A percentile compares a stretch with the other conserved stretches of the same genome.
Evolutionary conservation across 2,329 filamentous ascomycete species (phyloP).

Genomic region (Cadophora sp.): DNA sequence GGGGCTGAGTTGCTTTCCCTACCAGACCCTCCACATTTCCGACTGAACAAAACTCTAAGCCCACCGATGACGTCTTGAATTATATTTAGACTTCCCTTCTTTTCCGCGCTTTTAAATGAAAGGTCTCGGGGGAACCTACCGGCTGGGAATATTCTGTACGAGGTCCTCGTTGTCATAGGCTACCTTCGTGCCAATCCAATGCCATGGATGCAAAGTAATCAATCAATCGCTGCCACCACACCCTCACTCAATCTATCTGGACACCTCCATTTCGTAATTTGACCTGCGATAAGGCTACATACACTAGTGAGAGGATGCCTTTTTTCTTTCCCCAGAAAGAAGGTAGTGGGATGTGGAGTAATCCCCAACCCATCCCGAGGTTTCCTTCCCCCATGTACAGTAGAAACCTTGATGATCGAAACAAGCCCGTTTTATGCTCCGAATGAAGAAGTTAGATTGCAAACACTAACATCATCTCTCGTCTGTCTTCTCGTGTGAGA

Average conservation of each 20-base stretch:
- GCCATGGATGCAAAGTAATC: neutral
- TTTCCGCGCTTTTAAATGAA: neutral
- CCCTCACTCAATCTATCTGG: neutral
- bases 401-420: no score
- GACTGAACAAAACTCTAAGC: neutral
- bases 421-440: neutral
- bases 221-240: neutral
- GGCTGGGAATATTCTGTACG: neutral
- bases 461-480: neutral
- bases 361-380: neutral
- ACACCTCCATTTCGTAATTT: neutral
- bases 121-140: neutral
- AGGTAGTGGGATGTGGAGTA: neutral
- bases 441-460: no score
- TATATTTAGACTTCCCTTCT: slow-evolving; percentile 10
- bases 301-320: neutral
- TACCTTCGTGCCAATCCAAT: neutral
- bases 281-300: neutral
- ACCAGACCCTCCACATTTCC: neutral
- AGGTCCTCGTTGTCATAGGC: slow-evolving; percentile 11
- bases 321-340: slow-evolving; percentile 4
- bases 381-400: neutral
- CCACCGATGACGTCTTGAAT: neutral
- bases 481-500: neutral
- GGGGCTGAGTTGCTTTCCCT: neutral